Evolutionary conservation across 2,329 filamentous ascomycete genomes (phyloP).

Genomic region (Alternaria infectoria): DNA sequence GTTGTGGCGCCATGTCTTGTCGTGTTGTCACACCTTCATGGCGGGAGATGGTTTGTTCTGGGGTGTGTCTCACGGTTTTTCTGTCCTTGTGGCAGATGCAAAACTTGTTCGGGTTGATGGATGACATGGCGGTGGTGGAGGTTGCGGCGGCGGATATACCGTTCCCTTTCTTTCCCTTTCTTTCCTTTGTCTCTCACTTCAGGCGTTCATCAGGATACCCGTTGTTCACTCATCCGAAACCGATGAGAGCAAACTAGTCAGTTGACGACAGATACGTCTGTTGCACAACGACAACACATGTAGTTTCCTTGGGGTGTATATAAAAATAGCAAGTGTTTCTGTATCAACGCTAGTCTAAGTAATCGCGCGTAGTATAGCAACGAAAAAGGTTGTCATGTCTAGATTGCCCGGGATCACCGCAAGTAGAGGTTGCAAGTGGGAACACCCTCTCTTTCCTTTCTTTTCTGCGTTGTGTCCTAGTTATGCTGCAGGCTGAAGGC

Average conservation of each 20-base stretch:
- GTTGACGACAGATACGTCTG: background rate
- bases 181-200: background rate
- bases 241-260: background rate
- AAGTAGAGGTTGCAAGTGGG: too few relatives aligned
- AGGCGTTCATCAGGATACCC: background rate
- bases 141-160: background rate
- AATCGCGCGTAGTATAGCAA: too few relatives aligned
- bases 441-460: too few relatives aligned
- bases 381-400: too few relatives aligned
- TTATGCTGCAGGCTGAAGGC: too few relatives aligned
- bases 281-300: background rate
- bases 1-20: background rate
- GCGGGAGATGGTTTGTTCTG: accelerated
- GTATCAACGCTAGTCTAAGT: background rate
- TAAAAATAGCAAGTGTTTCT: background rate
- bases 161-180: background rate
- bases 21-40: background rate
- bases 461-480: too few relatives aligned
- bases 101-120: background rate
- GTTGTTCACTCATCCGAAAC: background rate
- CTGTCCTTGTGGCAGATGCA: background rate
- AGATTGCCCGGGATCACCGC: too few relatives aligned
- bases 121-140: background rate
- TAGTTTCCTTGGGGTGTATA: background rate
- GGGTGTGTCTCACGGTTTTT: accelerated